These are phyloP conservation scores for Bruguiera hainesii DNA, from an alignment of 441 rosid genomes.

Conservation along the genomic window DNA sequence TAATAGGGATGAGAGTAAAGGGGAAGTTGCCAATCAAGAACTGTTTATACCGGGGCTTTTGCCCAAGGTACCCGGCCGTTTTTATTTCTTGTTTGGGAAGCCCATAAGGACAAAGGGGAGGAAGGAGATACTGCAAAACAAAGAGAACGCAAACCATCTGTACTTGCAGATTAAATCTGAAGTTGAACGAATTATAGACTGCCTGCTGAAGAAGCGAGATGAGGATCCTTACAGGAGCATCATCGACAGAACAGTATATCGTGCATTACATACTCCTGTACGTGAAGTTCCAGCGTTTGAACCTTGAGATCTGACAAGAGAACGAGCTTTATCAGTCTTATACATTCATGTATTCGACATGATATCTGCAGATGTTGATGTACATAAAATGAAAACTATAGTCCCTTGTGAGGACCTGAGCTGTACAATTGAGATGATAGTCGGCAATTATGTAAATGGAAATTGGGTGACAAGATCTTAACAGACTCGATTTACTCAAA, in stretches of 20 bases:
- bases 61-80: conserved; percentile 74
- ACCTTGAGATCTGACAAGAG: conserved; percentile 26
- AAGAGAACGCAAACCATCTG: conserved; percentile 47
- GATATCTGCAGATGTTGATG: background rate
- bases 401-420: background rate
- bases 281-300: conserved; percentile 65
- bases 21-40: conserved; percentile 61
- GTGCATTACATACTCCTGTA: conserved; percentile 36
- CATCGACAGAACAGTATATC: conserved; percentile 50
- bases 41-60: conserved; percentile 49
- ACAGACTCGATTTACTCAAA: too few species aligned
- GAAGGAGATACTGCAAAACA: conserved; percentile 48
- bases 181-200: conserved; percentile 51
- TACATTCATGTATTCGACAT: background rate
- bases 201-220: conserved; percentile 74
- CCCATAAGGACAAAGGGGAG: conserved; percentile 62
- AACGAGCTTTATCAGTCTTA: background rate
- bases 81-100: conserved; percentile 78
- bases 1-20: conserved; percentile 47
- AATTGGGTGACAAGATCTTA: background rate
- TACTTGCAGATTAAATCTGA: conserved; percentile 68
- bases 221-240: conserved; percentile 75
- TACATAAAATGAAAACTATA: background rate
- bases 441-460: conserved; percentile 10
- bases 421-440: background rate